Evolutionary conservation across 495 filamentous ascomycete species (phyloP).

Genomic region (Talaromyces adpressus): DNA sequence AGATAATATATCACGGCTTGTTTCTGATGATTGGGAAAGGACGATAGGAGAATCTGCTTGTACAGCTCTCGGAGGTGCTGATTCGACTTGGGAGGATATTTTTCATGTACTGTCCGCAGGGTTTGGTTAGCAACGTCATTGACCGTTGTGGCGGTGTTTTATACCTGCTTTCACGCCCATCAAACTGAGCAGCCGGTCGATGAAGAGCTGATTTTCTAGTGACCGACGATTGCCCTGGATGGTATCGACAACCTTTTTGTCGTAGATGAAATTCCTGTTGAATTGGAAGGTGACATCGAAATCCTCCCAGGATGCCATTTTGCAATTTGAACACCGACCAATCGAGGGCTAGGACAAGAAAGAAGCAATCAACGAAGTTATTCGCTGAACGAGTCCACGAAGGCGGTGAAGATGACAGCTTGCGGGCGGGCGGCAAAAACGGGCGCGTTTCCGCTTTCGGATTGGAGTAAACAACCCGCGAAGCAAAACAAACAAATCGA

Average conservation of each 20-base stretch:
- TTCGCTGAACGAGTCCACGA: neutral
- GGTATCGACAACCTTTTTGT: slow-evolving; percentile 44
- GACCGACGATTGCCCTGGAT: slow-evolving; percentile 56
- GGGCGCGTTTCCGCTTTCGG: slow-evolving; percentile 31
- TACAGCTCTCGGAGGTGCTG: slow-evolving; percentile 57
- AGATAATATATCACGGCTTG: slow-evolving; percentile 75
- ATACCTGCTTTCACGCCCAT: slow-evolving; percentile 63
- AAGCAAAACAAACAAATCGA: slow-evolving; percentile 10
- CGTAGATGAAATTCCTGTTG: slow-evolving; percentile 56
- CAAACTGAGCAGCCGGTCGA: slow-evolving; percentile 64
- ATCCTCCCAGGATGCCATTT: slow-evolving; percentile 41
- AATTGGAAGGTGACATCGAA: slow-evolving; percentile 60
- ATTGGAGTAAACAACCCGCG: slow-evolving; percentile 41
- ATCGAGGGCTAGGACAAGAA: neutral
- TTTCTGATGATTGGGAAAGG: slow-evolving; percentile 61
- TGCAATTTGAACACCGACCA: slow-evolving; percentile 1
- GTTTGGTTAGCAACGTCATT: neutral
- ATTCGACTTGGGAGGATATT: slow-evolving; percentile 65
- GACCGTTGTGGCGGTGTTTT: neutral
- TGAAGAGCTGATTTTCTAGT: slow-evolving; percentile 62
- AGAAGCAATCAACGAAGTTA: neutral
- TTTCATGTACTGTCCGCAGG: slow-evolving; percentile 36
- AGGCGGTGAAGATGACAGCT: slow-evolving; percentile 18
- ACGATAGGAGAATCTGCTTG: slow-evolving; percentile 51
- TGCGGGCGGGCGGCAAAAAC: slow-evolving; percentile 22